Base-by-base conservation (phyloP, 1,284 basidiomycete species). In the Phylloporus gajari region DNA sequence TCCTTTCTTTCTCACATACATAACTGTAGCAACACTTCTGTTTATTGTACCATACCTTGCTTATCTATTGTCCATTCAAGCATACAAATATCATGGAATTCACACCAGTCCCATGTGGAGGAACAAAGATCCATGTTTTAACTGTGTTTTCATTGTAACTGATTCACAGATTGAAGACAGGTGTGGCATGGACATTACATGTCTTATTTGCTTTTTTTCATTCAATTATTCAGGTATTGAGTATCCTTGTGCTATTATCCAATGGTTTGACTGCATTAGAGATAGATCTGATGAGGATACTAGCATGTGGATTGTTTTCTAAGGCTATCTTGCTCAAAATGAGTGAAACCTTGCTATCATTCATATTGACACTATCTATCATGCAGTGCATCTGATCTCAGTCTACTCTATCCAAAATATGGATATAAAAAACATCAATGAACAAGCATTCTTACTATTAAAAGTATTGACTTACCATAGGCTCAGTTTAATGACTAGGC, bases 121-220 rank as follows among this genome's bases (percentile, higher is more conserved):
- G 25, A 68, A 72, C 35, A 65, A 68, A 13, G 61, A 48, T 12
- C 40, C 68, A 25, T 15, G 51, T 11, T 17, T 65, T 8, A 60
- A 74, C 61, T 74, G 62, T 30, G 32, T 58, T 7, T 73, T 72
- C 25, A 15, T 74, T 9, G 59, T 44, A 35, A 35, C 35, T 35
- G 35, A 35, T 35, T 8, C 35, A 35, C 35, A 35, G 35, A 8
- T 35, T 35, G 35, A 35, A 35, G 35, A 8, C 15, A 61, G 67
- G 53, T 30, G 51, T 1, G 48, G 70, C 5, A 68, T 81, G 68
- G 67, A 72, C 3, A 67, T 80, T 27, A 79, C 60, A 1, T 68
- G 67, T 1, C 68, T 79, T 13, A 65, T 74, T 2, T 62, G 74
- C 1, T 79, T 83, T 30, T 79, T 84, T 51, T 76, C 75, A 1